These are phyloP conservation scores for Tylopilus sp. DNA, from an alignment of 768 basidiomycete species.

Conservation along the genomic window DNA sequence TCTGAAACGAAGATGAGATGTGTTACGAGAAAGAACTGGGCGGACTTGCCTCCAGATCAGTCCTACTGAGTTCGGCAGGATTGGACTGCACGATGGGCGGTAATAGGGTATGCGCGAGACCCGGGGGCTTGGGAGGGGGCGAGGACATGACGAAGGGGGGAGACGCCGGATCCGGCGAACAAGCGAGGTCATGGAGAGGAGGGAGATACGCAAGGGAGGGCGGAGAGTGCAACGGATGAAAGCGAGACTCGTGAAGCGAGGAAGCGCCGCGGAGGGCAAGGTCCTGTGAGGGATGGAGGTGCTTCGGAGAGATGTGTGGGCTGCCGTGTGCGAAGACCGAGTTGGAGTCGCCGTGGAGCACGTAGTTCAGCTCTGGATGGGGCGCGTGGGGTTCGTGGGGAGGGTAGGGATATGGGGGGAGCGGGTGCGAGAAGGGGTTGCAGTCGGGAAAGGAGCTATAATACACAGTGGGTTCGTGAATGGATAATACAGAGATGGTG, in stretches of 20 bases:
- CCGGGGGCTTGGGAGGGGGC: conserved; percentile 21
- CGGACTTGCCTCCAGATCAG: conserved; percentile 24
- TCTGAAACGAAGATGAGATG: conserved; percentile 21
- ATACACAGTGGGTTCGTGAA: conserved; percentile 31
- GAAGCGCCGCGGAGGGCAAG: conserved; percentile 13
- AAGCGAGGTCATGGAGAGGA: conserved; percentile 24
- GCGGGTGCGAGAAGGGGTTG: conserved; percentile 17
- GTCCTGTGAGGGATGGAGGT: conserved; percentile 27
- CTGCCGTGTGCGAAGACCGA: conserved; percentile 17
- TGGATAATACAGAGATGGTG: conserved; percentile 32
- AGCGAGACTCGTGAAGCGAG: conserved; percentile 25
- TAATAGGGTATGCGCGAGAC: conserved; percentile 29
- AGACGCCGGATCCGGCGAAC: conserved; percentile 14
- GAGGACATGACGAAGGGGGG: conserved; percentile 19
- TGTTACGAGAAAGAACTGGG: neutral
- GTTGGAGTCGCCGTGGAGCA: conserved; percentile 20
- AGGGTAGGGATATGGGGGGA: conserved; percentile 25
- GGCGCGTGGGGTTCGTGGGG: conserved; percentile 25
- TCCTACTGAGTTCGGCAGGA: conserved; percentile 25
- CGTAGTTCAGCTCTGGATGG: conserved; percentile 28
- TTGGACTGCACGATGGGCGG: conserved; percentile 35
- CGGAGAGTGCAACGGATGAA: conserved; percentile 25
- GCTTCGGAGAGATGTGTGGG: conserved; percentile 29
- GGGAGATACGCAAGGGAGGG: conserved; percentile 25
- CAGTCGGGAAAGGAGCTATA: conserved; percentile 31